Conservation (phyloP, 2,329 filamentous ascomycete genomes). For the Phaeosphaeriaceae sp. region DNA sequence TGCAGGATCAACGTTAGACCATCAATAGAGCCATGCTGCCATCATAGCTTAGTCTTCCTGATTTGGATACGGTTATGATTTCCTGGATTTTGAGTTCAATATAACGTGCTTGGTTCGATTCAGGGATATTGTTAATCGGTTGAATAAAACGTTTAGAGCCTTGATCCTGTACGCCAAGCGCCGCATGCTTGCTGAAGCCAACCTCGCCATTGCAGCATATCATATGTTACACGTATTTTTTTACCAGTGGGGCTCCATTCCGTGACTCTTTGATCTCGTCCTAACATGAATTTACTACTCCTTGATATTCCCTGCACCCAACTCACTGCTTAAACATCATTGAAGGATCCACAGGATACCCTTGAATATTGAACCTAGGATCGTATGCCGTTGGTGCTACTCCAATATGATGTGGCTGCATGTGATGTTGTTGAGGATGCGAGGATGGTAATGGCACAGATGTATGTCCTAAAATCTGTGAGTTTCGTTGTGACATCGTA, state of each 20-base stretch:
- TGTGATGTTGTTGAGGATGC: constrained; percentile 34
- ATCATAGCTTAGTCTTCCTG: background rate
- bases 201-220: too few relatives aligned
- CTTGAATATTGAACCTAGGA: constrained; percentile 39
- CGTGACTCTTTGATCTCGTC: background rate
- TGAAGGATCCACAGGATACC: constrained; percentile 42
- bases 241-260: too few relatives aligned
- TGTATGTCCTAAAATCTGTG: constrained; percentile 29
- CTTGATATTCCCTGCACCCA: background rate
- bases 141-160: background rate
- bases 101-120: background rate
- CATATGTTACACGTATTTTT: too few relatives aligned
- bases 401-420: constrained; percentile 41
- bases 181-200: background rate
- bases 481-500: constrained; percentile 32
- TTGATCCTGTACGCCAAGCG: constrained; percentile 1
- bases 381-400: constrained; percentile 40
- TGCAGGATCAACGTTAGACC: background rate
- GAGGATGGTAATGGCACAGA: constrained; percentile 33
- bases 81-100: background rate
- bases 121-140: background rate
- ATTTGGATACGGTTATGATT: background rate
- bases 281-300: background rate
- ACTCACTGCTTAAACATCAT: constrained; percentile 43
- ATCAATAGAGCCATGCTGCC: background rate